phyloP scores from a whole-genome alignment of 192 early-diverging fungal species.

The Coemansia furcata region DNA sequence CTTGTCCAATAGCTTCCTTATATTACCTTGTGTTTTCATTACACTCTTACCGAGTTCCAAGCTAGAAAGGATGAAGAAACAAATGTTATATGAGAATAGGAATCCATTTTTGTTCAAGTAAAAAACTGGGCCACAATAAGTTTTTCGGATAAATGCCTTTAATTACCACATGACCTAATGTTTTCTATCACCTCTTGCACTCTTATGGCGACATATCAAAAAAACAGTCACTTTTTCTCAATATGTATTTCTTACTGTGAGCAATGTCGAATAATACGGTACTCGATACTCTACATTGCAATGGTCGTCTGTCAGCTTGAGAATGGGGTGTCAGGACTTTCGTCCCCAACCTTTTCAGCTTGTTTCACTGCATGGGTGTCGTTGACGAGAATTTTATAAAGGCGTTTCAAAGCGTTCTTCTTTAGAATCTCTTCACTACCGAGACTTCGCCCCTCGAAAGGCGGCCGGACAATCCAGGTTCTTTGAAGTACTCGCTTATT shows the following conservation, averaged over 20 bases:
- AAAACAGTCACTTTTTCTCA: background rate
- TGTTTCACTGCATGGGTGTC: background rate
- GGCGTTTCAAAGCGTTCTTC: background rate
- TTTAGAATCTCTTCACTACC: background rate
- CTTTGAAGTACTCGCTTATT: background rate
- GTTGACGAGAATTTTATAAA: background rate
- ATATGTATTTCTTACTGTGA: background rate
- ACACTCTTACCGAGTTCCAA: too few species aligned
- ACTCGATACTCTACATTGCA: too few species aligned
- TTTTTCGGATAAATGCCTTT: background rate
- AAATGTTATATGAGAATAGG: too few species aligned
- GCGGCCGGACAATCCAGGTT: background rate
- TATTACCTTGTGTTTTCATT: too few species aligned
- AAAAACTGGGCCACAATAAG: too few species aligned
- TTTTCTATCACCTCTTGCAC: background rate
- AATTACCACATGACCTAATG: background rate
- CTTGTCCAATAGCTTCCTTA: too few species aligned
- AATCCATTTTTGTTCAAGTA: too few species aligned
- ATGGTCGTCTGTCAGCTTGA: too few species aligned
- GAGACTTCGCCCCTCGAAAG: background rate
- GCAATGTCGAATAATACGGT: background rate
- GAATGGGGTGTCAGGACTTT: background rate
- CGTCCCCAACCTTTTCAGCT: too few species aligned
- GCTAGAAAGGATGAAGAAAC: too few species aligned
- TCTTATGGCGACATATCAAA: constrained; percentile 1